Conservation (phyloP, 805 yeast species). For the Ogataea nonfermentans region DNA sequence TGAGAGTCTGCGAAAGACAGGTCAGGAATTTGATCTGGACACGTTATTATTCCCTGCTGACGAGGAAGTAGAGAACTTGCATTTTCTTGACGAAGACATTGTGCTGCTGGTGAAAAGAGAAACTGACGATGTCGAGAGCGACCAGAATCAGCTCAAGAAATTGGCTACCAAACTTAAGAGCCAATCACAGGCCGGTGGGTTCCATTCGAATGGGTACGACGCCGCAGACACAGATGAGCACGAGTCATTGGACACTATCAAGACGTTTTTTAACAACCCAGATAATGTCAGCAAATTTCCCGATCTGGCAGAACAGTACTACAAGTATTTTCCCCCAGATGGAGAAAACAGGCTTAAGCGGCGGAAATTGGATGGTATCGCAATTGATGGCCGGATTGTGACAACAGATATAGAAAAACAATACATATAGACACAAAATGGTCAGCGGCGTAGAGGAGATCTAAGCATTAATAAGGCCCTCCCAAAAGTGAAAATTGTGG, state of each 20-base stretch:
- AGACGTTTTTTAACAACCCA: constrained; percentile 14
- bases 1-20: constrained; percentile 5
- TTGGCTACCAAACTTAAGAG: constrained; percentile 2
- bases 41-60: constrained; percentile 37
- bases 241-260: constrained; percentile 14
- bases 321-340: constrained; percentile 12
- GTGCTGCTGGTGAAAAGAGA: constrained; percentile 28
- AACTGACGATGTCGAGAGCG: neutral
- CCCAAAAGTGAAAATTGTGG: no score
- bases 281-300: constrained; percentile 19
- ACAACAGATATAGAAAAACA: neutral
- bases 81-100: constrained; percentile 36
- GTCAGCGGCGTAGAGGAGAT: neutral
- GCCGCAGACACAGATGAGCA: constrained; percentile 14
- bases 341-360: constrained; percentile 6
- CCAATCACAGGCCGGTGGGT: constrained; percentile 10
- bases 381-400: neutral
- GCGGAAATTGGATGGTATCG: constrained; percentile 8
- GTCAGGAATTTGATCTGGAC: constrained; percentile 24
- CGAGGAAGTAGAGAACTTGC: constrained; percentile 34
- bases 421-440: neutral
- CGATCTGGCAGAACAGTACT: constrained; percentile 20
- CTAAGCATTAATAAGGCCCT: no score
- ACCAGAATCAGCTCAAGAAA: neutral
- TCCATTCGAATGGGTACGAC: neutral